Percentiles rank a stretch among this genome's conserved stretches.
These are phyloP conservation scores for Ambrosiella xylebori DNA, from an alignment of 2,329 filamentous ascomycete species.

Conservation along the genomic window DNA sequence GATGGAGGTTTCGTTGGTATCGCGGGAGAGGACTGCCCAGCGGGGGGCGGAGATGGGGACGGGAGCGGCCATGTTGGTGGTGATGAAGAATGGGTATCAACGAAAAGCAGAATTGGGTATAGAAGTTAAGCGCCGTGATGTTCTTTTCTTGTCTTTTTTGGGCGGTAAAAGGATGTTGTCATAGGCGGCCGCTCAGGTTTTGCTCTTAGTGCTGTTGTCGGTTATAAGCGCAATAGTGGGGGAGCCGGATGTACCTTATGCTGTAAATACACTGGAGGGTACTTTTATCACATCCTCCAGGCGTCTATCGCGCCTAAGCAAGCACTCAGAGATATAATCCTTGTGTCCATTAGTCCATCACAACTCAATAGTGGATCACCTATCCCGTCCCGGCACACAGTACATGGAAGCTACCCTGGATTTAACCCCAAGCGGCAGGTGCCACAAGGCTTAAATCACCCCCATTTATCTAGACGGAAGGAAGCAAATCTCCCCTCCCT, in stretches of 20 bases:
- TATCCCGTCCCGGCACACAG: too few species aligned
- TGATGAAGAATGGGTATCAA: neutral
- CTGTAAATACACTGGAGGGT: neutral
- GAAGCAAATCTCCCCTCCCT: too few species aligned
- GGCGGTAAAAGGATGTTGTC: neutral
- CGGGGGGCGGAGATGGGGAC: conserved; percentile 26
- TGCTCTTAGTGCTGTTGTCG: conserved; percentile 8
- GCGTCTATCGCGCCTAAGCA: conserved; percentile 2
- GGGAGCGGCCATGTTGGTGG: neutral
- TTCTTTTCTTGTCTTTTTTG: neutral
- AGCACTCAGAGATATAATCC: too few species aligned
- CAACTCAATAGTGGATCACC: too few species aligned
- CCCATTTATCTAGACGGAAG: too few species aligned
- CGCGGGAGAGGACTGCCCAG: conserved; percentile 63
- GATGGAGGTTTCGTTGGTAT: conserved; percentile 98
- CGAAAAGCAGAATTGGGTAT: neutral
- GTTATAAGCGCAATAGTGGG: neutral
- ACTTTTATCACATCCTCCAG: neutral
- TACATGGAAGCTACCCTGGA: too few species aligned
- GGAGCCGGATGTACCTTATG: neutral
- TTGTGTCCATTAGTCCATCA: neutral
- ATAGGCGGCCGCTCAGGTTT: neutral
- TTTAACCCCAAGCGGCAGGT: too few species aligned
- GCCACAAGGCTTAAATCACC: too few species aligned
- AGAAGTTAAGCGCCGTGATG: neutral